These are phyloP conservation scores for Esteya vermicola DNA, from an alignment of 2,329 filamentous ascomycete genomes.

Conservation along the genomic window DNA sequence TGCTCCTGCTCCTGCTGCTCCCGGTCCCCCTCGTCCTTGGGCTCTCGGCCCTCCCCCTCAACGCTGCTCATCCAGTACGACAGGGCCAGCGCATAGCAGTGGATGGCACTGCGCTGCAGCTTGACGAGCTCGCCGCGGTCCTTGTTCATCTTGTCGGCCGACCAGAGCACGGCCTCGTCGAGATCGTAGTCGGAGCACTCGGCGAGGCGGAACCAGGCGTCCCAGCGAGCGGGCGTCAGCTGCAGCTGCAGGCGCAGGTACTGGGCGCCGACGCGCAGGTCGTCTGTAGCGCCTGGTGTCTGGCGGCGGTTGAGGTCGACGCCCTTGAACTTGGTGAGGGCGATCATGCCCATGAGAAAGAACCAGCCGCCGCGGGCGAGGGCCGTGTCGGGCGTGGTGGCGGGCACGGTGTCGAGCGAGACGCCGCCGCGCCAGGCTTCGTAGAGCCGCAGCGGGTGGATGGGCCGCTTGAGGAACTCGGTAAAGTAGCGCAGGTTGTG, in stretches of 20 bases:
- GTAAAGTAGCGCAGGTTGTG: slow-evolving; percentile 77
- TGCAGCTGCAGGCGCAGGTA: slow-evolving; percentile 74
- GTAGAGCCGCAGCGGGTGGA: slow-evolving; percentile 70
- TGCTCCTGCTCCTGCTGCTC: neutral
- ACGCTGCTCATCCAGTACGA: slow-evolving; percentile 34
- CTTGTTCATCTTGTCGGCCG: slow-evolving; percentile 82
- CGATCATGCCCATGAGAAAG: slow-evolving; percentile 78
- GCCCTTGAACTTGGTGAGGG: slow-evolving; percentile 67
- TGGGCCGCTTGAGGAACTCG: slow-evolving; percentile 66
- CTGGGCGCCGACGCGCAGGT: slow-evolving; percentile 66
- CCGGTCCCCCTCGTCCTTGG: neutral
- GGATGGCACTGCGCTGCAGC: slow-evolving; percentile 66
- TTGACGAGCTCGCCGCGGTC: slow-evolving; percentile 59
- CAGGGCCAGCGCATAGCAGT: slow-evolving; percentile 55
- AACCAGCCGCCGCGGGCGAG: slow-evolving; percentile 81
- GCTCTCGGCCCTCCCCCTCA: slow-evolving; percentile 17
- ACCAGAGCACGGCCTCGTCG: slow-evolving; percentile 79
- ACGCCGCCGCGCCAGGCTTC: slow-evolving; percentile 68
- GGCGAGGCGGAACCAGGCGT: slow-evolving; percentile 78
- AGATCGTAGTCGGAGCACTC: slow-evolving; percentile 81
- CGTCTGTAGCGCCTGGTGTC: slow-evolving; percentile 66
- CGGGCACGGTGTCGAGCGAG: slow-evolving; percentile 55
- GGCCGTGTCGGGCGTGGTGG: slow-evolving; percentile 53
- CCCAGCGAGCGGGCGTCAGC: slow-evolving; percentile 70
- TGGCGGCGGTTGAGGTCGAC: slow-evolving; percentile 60